Base-by-base conservation (phyloP, 2,329 filamentous ascomycete genomes). In the Trichoderma koningii region DNA sequence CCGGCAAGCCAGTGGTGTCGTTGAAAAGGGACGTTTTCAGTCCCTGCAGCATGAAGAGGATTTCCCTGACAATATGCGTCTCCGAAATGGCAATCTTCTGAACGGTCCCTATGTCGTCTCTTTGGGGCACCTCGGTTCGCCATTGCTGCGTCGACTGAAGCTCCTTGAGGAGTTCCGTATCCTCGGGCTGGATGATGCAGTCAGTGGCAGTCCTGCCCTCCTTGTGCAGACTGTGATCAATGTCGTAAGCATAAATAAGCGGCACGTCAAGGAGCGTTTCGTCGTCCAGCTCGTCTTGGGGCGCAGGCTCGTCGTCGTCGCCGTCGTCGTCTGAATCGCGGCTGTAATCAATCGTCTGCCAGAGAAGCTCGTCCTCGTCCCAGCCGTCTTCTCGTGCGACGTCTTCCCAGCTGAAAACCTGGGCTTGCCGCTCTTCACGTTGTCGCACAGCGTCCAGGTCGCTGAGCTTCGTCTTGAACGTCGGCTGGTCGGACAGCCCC, bases 31-130 rank as follows among this genome's bases (percentile, higher is more conserved):
- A 89, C 2, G 90, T 94, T 6, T 88, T 84, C 4, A 95, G 79
- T 0, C 93, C 93, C 62, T 87, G 85, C 0, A 98, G 83, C 91
- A 97, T 96, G 71, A 92, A 94, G 0, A 97, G 80, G 0, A 87
- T 85, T 62, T 98, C 93, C 55, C 92, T 86, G 28, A 93, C 79
- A 12, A 88, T 80, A 68, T 93, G 87, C 1, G 90, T 79, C 73
- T 97, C 93, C 0, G 89, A 85, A 6, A 94, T 79, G 1, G 76
- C 71, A 0, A 79, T 74, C 64, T 82, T 82, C 38, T 75, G 76
- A 0, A 75, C 67, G 41, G 71, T 72, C 0, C 74, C 75, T 10
- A 71, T 66, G 3, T 72, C 56, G 21, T 80, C 77, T 57, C 63
- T 76, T 56, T 51, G 82, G 67, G 66, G 76, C 64, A 61, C 78